Evolutionary conservation across 208 protist species (phyloP), one percentile per base, ranked within the genome.

Genomic region (Porcisia hertigi): DNA sequence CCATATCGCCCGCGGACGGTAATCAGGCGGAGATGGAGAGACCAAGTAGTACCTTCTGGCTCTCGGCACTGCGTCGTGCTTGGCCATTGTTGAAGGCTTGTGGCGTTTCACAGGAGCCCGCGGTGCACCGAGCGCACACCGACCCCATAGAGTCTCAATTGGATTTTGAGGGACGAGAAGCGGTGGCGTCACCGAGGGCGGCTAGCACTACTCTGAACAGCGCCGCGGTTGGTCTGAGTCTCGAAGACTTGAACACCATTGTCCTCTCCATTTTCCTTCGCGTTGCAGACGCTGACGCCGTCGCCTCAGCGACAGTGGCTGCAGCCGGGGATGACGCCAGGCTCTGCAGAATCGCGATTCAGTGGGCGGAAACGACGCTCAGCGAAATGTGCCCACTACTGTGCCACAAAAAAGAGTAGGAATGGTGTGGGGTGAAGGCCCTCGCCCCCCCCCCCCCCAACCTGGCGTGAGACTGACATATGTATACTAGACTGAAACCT

Each of bases 181-280:
- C 2, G 9, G 52, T 53, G 18, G 30, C 30, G 4, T 34, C 53
- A 25, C 23, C 25, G 30, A n/a, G 36, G 34, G 49, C 7, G 30
- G 34, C n/a, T 11, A 1, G 9, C 14, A 30, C 30, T 30, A 30
- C 30, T 30, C 43, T 70, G 11, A 47, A 3, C 45, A 23, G 7
- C 8, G 69, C 14, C 7, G 16, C 36, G 0, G n/a, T 47, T 25
- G 69, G 16, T 23, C 43, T 75, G n/a, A 54, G n/a, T n/a, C 30
- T 36, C 9, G 67, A 77, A 12, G 67, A 64, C 45, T 41, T 82
- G 20, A 65, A 59, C 18, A 71, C 63, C 5, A 9, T 82, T 18
- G 57, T 71, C n/a, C 65, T 82, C 8, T 53, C 73, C 12, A 43
- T 82, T 34, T 82, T 82, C 43, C 52, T 82, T 59, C 78, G 78